Base-by-base conservation (phyloP, 1,139 yeast genomes). In the Magnusiomyces fungicola region DNA sequence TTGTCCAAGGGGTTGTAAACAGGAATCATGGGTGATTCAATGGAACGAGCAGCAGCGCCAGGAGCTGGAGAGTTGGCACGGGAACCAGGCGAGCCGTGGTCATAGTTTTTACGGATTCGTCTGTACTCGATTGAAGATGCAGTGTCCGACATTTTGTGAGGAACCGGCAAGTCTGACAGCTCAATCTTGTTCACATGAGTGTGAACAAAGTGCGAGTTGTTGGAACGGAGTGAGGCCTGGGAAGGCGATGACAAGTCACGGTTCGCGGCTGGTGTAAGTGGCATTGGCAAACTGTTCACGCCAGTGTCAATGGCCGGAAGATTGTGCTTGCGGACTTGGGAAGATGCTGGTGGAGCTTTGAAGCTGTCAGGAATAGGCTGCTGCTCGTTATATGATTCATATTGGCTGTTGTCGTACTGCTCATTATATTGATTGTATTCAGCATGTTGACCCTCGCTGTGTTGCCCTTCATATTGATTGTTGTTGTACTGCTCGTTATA, bases 71-170 rank as follows among this genome's bases (percentile, higher is more conserved):
- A 45, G n/a, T 44, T 39, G 42, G 47, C 33, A 37, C 50, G 46
- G 19, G 51, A 50, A 27, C 47, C 48, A 7, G 32, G 10, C 14
- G 12, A 16, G 36, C 48, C 43, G 22, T 47, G 47, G 39, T 39
- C 46, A 53, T 54, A 50, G 46, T 51, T 53, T 33, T 64, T 48
- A 29, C 56, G 50, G 39, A 58, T 63, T 16, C 67, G 67, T 14
- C 68, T 66, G 50, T 55, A 65, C 33, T 58, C 50, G 22, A 64
- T 55, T 16, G 65, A 61, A 10, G 60, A 54, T 37, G 56, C 64
- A 16, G 50, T 53, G 33, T 61, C 66, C n/a, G 58, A 60, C n/a
- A 66, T 54, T 34, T 57, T 55, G 49, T 65, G 67, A 10, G 70
- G 69, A 2, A 61, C 60, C 4, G 69, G 67, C 37, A 66, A 53